phyloP scores from a whole-genome alignment of 2,329 filamentous ascomycete species.

The Dendrostoma leiphaemia region DNA sequence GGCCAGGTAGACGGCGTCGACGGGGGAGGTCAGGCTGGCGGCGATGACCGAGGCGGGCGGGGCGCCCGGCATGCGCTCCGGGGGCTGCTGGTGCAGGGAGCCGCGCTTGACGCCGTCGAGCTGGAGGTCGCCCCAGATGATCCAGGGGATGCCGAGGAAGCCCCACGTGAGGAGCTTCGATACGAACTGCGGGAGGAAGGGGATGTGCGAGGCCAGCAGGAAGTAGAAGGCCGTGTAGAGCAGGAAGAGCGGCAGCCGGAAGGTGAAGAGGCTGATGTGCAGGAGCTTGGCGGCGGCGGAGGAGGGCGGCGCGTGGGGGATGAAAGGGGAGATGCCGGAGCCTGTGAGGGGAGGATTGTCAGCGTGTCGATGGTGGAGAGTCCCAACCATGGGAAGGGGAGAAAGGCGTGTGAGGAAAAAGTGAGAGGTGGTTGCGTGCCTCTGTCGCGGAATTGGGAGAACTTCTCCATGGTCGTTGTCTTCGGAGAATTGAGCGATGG shows the following conservation, averaged over 20 bases:
- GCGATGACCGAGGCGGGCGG: constrained; percentile 75
- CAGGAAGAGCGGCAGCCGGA: constrained; percentile 78
- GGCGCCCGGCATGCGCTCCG: constrained; percentile 68
- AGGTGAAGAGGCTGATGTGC: constrained; percentile 70
- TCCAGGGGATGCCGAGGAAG: constrained; percentile 81
- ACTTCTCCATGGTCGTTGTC: constrained; percentile 77
- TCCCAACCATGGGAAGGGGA: neutral
- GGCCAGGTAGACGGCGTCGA: constrained; percentile 91
- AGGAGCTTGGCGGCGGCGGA: constrained; percentile 62
- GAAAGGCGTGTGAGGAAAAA: neutral
- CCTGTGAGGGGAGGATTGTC: constrained; percentile 50
- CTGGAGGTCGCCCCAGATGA: constrained; percentile 99
- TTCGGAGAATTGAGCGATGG: neutral
- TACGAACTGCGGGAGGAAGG: constrained; percentile 46
- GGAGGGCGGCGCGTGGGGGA: constrained; percentile 70
- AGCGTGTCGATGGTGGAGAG: constrained; percentile 1
- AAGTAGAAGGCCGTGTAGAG: constrained; percentile 71
- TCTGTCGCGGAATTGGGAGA: constrained; percentile 87
- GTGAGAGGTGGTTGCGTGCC: constrained; percentile 50
- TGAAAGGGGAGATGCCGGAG: constrained; percentile 93
- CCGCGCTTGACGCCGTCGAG: constrained; percentile 95
- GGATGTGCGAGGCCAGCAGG: constrained; percentile 75
- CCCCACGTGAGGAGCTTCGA: constrained; percentile 88
- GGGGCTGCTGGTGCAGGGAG: constrained; percentile 72
- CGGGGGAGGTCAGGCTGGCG: constrained; percentile 85